A percentile compares a stretch with the other conserved stretches of the same genome.
These are phyloP conservation scores for Phytophthora crassamura DNA, from an alignment of 352 stramenopile genomes.

Conservation along the genomic window DNA sequence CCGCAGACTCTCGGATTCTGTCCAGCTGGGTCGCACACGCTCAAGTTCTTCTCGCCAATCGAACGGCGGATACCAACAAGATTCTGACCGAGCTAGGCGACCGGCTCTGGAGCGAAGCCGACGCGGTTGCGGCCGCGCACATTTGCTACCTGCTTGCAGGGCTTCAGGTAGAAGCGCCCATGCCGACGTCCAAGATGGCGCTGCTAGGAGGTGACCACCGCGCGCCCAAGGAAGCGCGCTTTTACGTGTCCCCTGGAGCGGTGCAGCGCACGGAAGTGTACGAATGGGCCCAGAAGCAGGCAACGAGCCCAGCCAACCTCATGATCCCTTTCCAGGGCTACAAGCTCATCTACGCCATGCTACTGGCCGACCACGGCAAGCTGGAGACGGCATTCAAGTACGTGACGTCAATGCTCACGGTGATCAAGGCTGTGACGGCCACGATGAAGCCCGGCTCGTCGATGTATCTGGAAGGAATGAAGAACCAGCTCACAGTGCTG, in stretches of 20 bases:
- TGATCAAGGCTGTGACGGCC: slow-evolving; percentile 73
- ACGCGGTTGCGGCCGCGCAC: slow-evolving; percentile 75
- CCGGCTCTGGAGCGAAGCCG: slow-evolving; percentile 74
- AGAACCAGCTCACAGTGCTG: slow-evolving; percentile 87
- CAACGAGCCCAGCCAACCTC: slow-evolving; percentile 53
- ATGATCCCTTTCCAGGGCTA: slow-evolving; percentile 91
- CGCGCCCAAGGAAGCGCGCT: slow-evolving; percentile 72
- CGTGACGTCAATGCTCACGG: slow-evolving; percentile 84
- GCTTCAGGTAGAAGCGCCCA: slow-evolving; percentile 76
- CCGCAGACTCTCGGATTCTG: slow-evolving; percentile 61
- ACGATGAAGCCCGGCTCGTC: slow-evolving; percentile 86
- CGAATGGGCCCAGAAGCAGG: slow-evolving; percentile 80
- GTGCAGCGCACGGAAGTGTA: slow-evolving; percentile 90
- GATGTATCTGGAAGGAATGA: slow-evolving; percentile 89
- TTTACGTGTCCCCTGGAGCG: slow-evolving; percentile 79
- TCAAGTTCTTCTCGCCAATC: slow-evolving; percentile 83
- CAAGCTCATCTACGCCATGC: slow-evolving; percentile 90
- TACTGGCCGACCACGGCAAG: slow-evolving; percentile 85
- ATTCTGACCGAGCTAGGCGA: slow-evolving; percentile 87
- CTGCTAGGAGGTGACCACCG: slow-evolving; percentile 81
- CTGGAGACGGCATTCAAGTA: slow-evolving; percentile 89
- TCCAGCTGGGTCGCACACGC: slow-evolving; percentile 80
- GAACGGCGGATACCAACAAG: slow-evolving; percentile 83
- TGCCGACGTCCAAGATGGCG: slow-evolving; percentile 78
- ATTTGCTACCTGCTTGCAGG: slow-evolving; percentile 84